These are phyloP conservation scores for Trypethelium eluteriae DNA, from an alignment of 495 filamentous ascomycete species.

Conservation along the genomic window DNA sequence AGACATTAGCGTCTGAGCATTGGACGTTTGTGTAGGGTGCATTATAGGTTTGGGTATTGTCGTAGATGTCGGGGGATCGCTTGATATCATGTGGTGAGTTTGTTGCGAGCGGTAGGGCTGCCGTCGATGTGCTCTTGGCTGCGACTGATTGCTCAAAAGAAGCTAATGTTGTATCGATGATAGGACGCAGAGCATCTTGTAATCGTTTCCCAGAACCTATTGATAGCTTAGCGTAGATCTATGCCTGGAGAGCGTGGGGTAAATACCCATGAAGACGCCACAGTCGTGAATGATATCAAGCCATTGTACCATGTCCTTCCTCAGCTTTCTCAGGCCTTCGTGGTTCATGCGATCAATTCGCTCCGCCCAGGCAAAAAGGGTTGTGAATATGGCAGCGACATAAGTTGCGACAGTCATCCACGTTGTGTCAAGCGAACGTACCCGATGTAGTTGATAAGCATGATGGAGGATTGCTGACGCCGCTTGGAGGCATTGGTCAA, in stretches of 20 bases:
- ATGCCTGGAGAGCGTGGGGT: neutral
- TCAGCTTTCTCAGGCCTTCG: constrained; percentile 48
- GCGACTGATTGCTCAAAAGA: constrained; percentile 29
- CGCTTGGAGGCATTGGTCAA: constrained; percentile 59
- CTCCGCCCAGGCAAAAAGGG: constrained; percentile 61
- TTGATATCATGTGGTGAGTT: neutral
- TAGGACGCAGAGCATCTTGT: constrained; percentile 29
- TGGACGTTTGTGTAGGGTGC: constrained; percentile 9
- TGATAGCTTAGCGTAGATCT: constrained; percentile 4
- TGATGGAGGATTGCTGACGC: constrained; percentile 55
- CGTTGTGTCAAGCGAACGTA: constrained; percentile 67
- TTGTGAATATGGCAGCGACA: constrained; percentile 64
- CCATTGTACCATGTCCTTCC: constrained; percentile 62
- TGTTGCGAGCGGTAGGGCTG: neutral
- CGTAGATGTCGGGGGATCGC: neutral
- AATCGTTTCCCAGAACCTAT: constrained; percentile 38
- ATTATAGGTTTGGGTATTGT: constrained; percentile 1
- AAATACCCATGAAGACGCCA: constrained; percentile 55
- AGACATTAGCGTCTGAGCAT: neutral
- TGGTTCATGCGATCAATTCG: constrained; percentile 50
- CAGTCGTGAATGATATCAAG: constrained; percentile 58
- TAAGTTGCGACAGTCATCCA: constrained; percentile 68
- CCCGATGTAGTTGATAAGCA: constrained; percentile 51
- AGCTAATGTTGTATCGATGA: constrained; percentile 30
- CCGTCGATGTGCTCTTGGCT: constrained; percentile 21